Evolutionary conservation across 495 filamentous ascomycete species (phyloP).

Genomic region (Penicillium paxilli): DNA sequence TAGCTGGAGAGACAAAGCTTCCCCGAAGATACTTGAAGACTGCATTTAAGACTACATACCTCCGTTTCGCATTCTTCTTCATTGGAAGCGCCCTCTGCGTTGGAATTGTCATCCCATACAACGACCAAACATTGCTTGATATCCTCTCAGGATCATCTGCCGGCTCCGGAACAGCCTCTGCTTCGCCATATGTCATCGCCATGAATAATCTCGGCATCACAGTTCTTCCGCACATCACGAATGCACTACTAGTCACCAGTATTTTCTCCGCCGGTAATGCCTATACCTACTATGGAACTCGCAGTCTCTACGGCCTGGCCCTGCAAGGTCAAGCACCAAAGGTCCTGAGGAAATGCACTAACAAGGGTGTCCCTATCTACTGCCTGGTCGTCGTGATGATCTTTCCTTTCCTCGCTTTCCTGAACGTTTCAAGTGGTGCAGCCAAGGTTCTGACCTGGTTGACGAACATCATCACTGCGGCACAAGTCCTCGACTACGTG

Average conservation of each 20-base stretch:
- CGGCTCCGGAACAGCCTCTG: constrained; percentile 52
- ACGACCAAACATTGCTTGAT: constrained; percentile 48
- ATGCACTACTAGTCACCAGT: constrained; percentile 68
- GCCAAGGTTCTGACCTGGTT: constrained; percentile 33
- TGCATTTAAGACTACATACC: constrained; percentile 73
- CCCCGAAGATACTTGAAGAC: constrained; percentile 51
- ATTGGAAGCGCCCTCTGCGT: constrained; percentile 67
- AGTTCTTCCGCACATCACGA: constrained; percentile 70
- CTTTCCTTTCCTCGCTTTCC: constrained; percentile 40
- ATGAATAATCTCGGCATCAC: constrained; percentile 70
- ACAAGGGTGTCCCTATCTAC: constrained; percentile 45
- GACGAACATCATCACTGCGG: constrained; percentile 29
- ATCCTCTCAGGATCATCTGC: constrained; percentile 28
- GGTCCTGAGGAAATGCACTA: constrained; percentile 51
- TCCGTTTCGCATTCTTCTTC: constrained; percentile 71
- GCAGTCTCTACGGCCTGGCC: constrained; percentile 70
- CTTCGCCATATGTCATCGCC: constrained; percentile 76
- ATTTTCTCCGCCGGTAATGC: constrained; percentile 81
- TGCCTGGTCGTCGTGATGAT: constrained; percentile 33
- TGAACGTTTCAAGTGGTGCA: constrained; percentile 28
- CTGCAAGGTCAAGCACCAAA: constrained; percentile 62
- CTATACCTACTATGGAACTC: constrained; percentile 73
- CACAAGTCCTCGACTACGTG: constrained; percentile 30
- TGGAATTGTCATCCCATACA: constrained; percentile 64
- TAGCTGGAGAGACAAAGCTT: constrained; percentile 73